Base-by-base conservation (phyloP, 2,329 filamentous ascomycete species). In the Zymoseptoria pseudotritici region DNA sequence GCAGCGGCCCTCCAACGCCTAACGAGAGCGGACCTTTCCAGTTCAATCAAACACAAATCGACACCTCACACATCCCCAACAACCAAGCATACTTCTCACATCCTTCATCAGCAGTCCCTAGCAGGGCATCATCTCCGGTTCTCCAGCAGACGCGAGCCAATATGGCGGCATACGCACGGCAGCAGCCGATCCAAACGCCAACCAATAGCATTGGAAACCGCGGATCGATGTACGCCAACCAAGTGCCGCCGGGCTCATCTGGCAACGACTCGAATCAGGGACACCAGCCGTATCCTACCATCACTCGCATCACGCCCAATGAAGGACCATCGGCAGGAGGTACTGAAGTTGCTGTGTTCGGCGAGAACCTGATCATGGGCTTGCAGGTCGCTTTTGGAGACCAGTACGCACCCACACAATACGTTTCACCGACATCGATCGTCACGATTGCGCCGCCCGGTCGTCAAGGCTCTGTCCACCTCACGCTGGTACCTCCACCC, bases 371-470 rank as follows among this genome's bases (percentile, higher is more conserved):
- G 72, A 87, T 86, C 64, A 87, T 88, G 74, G 85, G 85, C 1
- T 81, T 95, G 63, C 89, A 92, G 63, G 89, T 96, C 58, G 88
- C 91, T 74, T 97, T 97, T 72, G 92, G 92, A 20, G 84, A 87
- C 62, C 80, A 78, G 17, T 77, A 82, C 53, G 85, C 85, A 19
- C 85, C 87, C 0, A 92, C 89, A 1, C 90, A 88, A 0, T 94
- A 84, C 71, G 89, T 88, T 87, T 89, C 52, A 84, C 89, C 63
- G 86, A 86, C 60, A 88, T 88, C n/a, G 21, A 77, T 95, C 20
- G 88, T 92, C 57, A 93, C 89, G 67, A 79, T 92, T 53, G 79
- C 91, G 9, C 90, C 90, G 4, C 89, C 90, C 3, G 86, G 86
- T 11, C 80, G 83, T 26, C 79, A 87, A 0, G 89, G 89, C 4